Conservation (phyloP, 2,329 filamentous ascomycete species). For the Biscogniauxia mediterranea region DNA sequence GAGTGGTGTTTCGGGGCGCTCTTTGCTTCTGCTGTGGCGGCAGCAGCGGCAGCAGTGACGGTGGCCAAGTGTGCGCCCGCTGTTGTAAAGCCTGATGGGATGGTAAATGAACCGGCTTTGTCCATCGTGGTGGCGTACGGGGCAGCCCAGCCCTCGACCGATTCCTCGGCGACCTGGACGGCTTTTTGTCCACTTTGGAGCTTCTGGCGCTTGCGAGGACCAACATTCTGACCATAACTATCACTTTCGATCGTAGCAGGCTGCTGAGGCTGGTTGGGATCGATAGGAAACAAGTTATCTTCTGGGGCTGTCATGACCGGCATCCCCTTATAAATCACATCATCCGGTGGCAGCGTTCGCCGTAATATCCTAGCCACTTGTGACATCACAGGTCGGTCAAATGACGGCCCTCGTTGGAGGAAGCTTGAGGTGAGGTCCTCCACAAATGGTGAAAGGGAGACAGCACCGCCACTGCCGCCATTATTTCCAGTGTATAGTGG, state of each 20-base stretch:
- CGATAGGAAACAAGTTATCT: slow-evolving; percentile 67
- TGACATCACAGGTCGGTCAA: slow-evolving; percentile 60
- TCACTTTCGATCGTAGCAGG: slow-evolving; percentile 24
- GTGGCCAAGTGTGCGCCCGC: slow-evolving; percentile 53
- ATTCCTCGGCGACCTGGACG: slow-evolving; percentile 39
- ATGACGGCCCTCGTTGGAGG: slow-evolving; percentile 63
- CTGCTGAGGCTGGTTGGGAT: slow-evolving; percentile 50
- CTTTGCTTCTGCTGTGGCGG: slow-evolving; percentile 36
- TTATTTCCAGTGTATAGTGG: slow-evolving; percentile 65
- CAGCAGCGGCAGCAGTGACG: slow-evolving; percentile 35
- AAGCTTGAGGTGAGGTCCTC: slow-evolving; percentile 39
- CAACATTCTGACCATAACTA: slow-evolving; percentile 10
- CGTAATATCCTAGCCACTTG: slow-evolving; percentile 70
- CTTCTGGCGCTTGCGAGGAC: slow-evolving; percentile 30
- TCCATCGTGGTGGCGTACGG: slow-evolving; percentile 62
- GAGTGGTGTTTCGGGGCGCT: slow-evolving; percentile 22
- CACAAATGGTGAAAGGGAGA: slow-evolving; percentile 70
- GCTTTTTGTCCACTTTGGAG: slow-evolving; percentile 29
- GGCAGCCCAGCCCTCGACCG: slow-evolving; percentile 34
- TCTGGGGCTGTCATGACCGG: slow-evolving; percentile 56
- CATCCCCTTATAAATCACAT: slow-evolving; percentile 52
- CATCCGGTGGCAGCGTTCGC: slow-evolving; percentile 56
- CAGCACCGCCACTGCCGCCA: slow-evolving; percentile 50
- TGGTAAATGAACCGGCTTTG: slow-evolving; percentile 55
- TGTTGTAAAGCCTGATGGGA: slow-evolving; percentile 61